Percentiles rank a stretch among this genome's conserved stretches.
Conservation (phyloP, 2,329 filamentous ascomycete species). For the Pleurostoma richardsiae region DNA sequence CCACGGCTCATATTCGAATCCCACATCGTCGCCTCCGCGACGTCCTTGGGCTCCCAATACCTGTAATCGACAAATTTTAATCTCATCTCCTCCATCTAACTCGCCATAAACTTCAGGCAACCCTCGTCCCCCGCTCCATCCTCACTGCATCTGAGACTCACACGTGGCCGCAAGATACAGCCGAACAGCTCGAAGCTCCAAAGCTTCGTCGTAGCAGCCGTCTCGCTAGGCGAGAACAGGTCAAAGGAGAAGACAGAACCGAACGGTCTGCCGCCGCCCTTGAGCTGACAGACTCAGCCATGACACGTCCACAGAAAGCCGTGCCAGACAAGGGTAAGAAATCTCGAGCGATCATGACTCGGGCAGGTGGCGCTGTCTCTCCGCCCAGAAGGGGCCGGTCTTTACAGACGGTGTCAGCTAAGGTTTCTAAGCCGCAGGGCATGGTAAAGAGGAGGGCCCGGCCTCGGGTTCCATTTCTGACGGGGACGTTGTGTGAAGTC, state of each 20-base stretch:
- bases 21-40: too few species aligned
- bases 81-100: too few species aligned
- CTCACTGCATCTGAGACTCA: neutral
- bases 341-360: neutral
- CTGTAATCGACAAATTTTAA: too few species aligned
- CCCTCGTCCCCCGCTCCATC: too few species aligned
- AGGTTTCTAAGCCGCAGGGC: neutral
- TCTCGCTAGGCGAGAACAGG: neutral
- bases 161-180: neutral
- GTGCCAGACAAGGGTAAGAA: neutral
- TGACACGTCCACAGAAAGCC: neutral
- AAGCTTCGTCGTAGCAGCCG: neutral
- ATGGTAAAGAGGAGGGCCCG: neutral
- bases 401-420: neutral
- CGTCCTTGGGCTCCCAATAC: too few species aligned
- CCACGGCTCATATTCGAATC: too few species aligned
- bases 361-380: neutral
- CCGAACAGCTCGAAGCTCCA: neutral
- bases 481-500: too few species aligned
- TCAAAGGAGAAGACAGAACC: neutral
- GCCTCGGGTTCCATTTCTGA: too few species aligned
- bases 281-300: neutral
- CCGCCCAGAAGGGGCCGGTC: neutral
- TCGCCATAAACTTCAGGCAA: too few species aligned
- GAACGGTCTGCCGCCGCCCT: neutral